Percentiles rank a stretch among this genome's conserved stretches.
Evolutionary conservation across 371 early-diverging fungal genomes (phyloP).

Genomic region (Mucor piriformis): DNA sequence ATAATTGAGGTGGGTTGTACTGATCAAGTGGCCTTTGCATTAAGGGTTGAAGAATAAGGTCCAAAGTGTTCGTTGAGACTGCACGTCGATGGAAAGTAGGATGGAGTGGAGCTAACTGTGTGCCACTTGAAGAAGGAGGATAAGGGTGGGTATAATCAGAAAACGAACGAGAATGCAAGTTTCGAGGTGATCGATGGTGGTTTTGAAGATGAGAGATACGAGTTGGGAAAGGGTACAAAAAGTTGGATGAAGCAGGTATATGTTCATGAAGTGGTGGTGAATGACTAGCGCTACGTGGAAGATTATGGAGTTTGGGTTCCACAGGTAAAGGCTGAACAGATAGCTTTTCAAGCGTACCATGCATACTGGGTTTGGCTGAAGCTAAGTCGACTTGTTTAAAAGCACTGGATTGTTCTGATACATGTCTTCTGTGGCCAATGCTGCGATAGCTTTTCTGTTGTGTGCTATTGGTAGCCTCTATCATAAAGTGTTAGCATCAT

Average conservation of each 20-base stretch:
- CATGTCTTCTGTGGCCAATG: constrained; percentile 33
- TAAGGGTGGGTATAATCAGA: constrained; percentile 57
- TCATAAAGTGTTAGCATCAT: not conserved
- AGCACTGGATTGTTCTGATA: constrained; percentile 20
- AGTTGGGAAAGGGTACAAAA: constrained; percentile 2
- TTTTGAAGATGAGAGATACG: constrained; percentile 20
- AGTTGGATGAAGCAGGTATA: constrained; percentile 3
- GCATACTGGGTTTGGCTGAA: not conserved
- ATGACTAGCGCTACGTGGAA: constrained; percentile 2
- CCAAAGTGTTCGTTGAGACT: constrained; percentile 45
- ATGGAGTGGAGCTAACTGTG: constrained; percentile 20
- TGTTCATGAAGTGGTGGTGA: constrained; percentile 20
- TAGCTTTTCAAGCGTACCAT: not conserved
- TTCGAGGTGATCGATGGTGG: constrained; percentile 29
- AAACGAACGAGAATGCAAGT: constrained; percentile 50
- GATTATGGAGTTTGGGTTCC: constrained; percentile 9
- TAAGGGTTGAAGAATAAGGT: constrained; percentile 36
- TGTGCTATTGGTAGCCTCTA: not conserved
- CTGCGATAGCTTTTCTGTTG: not conserved
- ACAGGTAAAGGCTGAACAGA: not conserved
- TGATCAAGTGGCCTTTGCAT: constrained; percentile 20
- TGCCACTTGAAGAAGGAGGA: constrained; percentile 20
- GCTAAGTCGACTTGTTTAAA: not conserved
- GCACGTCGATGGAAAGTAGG: constrained; percentile 40
- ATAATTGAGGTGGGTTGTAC: constrained; percentile 4